These are phyloP conservation scores for Citeromyces siamensis DNA, from an alignment of 1,139 yeast species.

Conservation along the genomic window DNA sequence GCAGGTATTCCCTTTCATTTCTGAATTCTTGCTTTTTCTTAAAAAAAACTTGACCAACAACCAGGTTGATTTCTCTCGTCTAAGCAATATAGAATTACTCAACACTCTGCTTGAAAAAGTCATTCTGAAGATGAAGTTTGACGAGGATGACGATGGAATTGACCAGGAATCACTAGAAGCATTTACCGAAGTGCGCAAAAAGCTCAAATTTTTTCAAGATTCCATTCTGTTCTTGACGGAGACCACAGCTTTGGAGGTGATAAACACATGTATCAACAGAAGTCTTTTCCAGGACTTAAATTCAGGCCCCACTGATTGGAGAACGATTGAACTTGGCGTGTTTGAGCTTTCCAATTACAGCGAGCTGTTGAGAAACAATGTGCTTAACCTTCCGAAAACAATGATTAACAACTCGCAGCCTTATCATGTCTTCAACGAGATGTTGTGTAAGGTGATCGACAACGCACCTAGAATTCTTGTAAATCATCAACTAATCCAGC, in stretches of 20 bases:
- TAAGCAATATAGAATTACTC: slow-evolving; percentile 33
- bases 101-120: slow-evolving; percentile 55
- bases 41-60: slow-evolving; percentile 38
- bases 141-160: slow-evolving; percentile 63
- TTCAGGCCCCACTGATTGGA: slow-evolving; percentile 41
- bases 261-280: slow-evolving; percentile 54
- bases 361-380: slow-evolving; percentile 66
- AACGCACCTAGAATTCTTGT: slow-evolving; percentile 32
- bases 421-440: slow-evolving; percentile 42
- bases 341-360: slow-evolving; percentile 69
- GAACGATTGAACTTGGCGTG: slow-evolving; percentile 75
- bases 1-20: slow-evolving; percentile 72
- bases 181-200: slow-evolving; percentile 65
- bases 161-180: slow-evolving; percentile 59
- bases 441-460: slow-evolving; percentile 49
- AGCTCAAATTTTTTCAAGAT: slow-evolving; percentile 73
- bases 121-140: slow-evolving; percentile 70
- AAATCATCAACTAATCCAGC: slow-evolving; percentile 69
- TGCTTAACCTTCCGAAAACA: slow-evolving; percentile 53
- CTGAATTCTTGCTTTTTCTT: slow-evolving; percentile 57
- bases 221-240: slow-evolving; percentile 69
- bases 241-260: slow-evolving; percentile 55
- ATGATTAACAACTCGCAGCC: slow-evolving; percentile 55
- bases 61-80: slow-evolving; percentile 18
- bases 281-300: slow-evolving; percentile 29